A percentile compares a stretch with the other conserved stretches of the same genome.
phyloP scores from a whole-genome alignment of 1,284 basidiomycete genomes.

The Wallemia hederae region DNA sequence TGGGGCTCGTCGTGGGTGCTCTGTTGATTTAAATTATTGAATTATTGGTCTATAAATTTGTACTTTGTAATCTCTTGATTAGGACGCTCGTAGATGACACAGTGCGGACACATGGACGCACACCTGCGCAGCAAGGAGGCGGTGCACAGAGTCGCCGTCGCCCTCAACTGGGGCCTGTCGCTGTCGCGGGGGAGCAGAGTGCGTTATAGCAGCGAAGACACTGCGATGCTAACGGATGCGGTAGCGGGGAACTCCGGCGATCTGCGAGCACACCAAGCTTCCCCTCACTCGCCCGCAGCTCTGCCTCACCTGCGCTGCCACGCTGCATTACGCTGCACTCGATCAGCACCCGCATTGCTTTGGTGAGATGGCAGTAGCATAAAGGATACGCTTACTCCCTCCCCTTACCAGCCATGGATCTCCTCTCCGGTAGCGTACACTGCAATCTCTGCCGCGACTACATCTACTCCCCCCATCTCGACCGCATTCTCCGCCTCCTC shows the following conservation, averaged over 20 bases:
- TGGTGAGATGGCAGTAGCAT: not conserved
- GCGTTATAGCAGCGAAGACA: too few species aligned
- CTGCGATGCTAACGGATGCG: too few species aligned
- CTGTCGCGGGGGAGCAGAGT: too few species aligned
- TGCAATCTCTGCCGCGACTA: not conserved
- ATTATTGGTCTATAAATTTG: not conserved
- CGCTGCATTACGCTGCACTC: not conserved
- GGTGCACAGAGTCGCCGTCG: not conserved
- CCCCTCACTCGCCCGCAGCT: not conserved
- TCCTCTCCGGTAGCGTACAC: not conserved
- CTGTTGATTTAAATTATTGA: not conserved
- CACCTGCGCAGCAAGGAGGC: not conserved
- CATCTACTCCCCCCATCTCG: not conserved
- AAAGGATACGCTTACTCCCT: not conserved
- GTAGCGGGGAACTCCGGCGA: too few species aligned
- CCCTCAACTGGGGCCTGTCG: not conserved
- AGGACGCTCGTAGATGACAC: too few species aligned
- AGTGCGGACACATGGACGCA: not conserved
- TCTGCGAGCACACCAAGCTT: too few species aligned
- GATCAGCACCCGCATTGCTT: not conserved
- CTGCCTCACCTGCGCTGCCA: not conserved
- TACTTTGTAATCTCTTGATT: not conserved
- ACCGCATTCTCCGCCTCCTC: not conserved
- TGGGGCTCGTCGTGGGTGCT: not conserved
- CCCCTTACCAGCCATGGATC: not conserved